These are phyloP conservation scores for Luffa acutangula DNA, from an alignment of 306 rosid genomes.

Conservation along the genomic window DNA sequence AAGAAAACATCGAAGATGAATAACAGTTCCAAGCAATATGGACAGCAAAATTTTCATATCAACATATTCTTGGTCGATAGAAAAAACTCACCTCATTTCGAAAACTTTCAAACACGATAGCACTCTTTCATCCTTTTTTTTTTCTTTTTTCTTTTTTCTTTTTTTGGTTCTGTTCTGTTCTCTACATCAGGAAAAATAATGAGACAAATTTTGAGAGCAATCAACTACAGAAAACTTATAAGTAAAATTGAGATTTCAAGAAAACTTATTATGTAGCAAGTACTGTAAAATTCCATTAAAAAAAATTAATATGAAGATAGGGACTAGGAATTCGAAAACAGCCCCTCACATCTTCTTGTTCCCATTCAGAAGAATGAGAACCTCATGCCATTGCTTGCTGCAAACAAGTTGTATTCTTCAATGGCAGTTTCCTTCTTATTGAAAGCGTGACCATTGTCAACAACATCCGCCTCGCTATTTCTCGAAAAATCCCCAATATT, in stretches of 20 bases:
- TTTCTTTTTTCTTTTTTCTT: neutral
- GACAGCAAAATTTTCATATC: slow-evolving; percentile 1
- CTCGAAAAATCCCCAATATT: slow-evolving; percentile 27
- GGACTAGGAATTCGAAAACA: slow-evolving; percentile 40
- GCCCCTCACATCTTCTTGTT: slow-evolving; percentile 55
- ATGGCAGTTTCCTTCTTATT: slow-evolving; percentile 53
- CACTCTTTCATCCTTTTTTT: slow-evolving; percentile 39
- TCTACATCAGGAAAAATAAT: slow-evolving; percentile 34
- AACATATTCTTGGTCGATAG: neutral
- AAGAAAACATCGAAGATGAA: neutral
- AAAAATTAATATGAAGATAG: slow-evolving; percentile 37
- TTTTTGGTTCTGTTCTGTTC: slow-evolving; percentile 1
- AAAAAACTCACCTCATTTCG: neutral
- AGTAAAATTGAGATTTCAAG: slow-evolving; percentile 33
- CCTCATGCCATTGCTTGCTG: slow-evolving; percentile 58
- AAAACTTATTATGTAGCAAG: slow-evolving; percentile 60
- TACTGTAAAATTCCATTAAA: slow-evolving; percentile 39
- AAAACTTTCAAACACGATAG: slow-evolving; percentile 37
- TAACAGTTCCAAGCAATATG: neutral
- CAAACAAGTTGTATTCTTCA: slow-evolving; percentile 95
- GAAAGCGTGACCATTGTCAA: slow-evolving; percentile 36
- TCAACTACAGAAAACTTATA: slow-evolving; percentile 31
- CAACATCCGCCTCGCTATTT: slow-evolving; percentile 32
- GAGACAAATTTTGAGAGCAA: slow-evolving; percentile 41
- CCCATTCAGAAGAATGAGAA: slow-evolving; percentile 62